Evolutionary conservation across 345 rosid genomes (phyloP).

Genomic region (Populus davidiana): DNA sequence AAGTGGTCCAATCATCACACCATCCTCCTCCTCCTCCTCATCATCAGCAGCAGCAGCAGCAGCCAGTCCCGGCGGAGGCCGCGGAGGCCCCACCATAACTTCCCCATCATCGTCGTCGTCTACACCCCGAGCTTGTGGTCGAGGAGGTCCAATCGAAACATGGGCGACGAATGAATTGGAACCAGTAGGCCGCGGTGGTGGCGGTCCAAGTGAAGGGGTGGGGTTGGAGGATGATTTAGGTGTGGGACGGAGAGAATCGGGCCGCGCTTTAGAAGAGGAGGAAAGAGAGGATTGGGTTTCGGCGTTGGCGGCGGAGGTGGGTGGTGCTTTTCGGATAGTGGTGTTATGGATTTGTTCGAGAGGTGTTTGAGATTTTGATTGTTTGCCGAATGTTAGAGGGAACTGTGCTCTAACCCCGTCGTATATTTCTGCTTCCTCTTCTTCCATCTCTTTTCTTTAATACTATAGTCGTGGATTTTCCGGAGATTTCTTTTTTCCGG

Average conservation of each 20-base stretch:
- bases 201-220: constrained; percentile 28
- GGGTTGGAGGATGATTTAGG: constrained; percentile 33
- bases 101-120: constrained; percentile 14
- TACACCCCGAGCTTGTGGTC: constrained; percentile 19
- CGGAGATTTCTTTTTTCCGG: background rate
- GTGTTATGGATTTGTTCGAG: constrained; percentile 67
- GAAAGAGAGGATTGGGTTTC: constrained; percentile 39
- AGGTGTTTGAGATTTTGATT: constrained; percentile 52
- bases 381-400: constrained; percentile 76
- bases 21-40: constrained; percentile 23
- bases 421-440: constrained; percentile 63
- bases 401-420: constrained; percentile 69
- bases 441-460: constrained; percentile 37
- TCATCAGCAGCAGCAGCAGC: background rate
- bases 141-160: constrained; percentile 20
- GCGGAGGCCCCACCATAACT: constrained; percentile 59
- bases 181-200: constrained; percentile 12
- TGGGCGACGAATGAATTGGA: background rate
- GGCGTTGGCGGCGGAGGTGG: constrained; percentile 5
- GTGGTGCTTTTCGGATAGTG: constrained; percentile 25
- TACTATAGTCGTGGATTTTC: background rate
- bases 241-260: constrained; percentile 36
- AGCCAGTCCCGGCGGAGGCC: constrained; percentile 28
- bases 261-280: constrained; percentile 54
- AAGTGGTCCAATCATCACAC: constrained; percentile 26